phyloP scores from a whole-genome alignment of 345 rosid genomes.

The Salix exigua region DNA sequence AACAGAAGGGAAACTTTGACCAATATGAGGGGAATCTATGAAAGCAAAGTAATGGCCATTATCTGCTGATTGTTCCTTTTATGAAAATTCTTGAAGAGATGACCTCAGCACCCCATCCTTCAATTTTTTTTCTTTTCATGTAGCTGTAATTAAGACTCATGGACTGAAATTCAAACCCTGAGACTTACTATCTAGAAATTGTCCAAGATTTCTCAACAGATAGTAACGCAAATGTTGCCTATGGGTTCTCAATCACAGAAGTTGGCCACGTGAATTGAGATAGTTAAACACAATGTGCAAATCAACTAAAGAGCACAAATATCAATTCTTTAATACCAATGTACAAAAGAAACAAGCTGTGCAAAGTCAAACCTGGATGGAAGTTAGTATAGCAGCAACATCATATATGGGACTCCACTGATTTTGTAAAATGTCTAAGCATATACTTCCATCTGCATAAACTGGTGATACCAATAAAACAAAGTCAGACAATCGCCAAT shows the following conservation, averaged over 20 bases:
- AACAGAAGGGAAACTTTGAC: background rate
- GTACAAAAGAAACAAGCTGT: background rate
- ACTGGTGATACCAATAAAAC: conserved; percentile 37
- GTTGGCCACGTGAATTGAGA: background rate
- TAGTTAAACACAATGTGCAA: background rate
- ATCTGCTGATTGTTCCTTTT: background rate
- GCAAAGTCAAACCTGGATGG: conserved; percentile 64
- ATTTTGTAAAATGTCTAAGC: conserved; percentile 91
- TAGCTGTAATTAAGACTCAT: background rate
- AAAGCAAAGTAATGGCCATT: background rate
- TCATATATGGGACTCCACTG: conserved; percentile 99
- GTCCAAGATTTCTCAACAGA: background rate
- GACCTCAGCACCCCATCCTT: background rate
- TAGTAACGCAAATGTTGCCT: background rate
- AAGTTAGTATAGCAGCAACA: conserved; percentile 94
- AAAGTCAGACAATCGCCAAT: background rate
- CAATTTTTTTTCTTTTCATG: background rate
- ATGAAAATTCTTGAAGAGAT: background rate
- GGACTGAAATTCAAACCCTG: background rate
- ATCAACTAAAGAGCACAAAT: background rate
- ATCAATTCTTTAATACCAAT: background rate
- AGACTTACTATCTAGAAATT: background rate
- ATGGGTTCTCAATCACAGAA: background rate
- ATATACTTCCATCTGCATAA: conserved; percentile 95
- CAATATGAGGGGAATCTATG: background rate